A percentile compares a stretch with the other conserved stretches of the same genome.
Evolutionary conservation across 495 filamentous ascomycete species (phyloP).

Genomic region (Chaetomium fimeti): DNA sequence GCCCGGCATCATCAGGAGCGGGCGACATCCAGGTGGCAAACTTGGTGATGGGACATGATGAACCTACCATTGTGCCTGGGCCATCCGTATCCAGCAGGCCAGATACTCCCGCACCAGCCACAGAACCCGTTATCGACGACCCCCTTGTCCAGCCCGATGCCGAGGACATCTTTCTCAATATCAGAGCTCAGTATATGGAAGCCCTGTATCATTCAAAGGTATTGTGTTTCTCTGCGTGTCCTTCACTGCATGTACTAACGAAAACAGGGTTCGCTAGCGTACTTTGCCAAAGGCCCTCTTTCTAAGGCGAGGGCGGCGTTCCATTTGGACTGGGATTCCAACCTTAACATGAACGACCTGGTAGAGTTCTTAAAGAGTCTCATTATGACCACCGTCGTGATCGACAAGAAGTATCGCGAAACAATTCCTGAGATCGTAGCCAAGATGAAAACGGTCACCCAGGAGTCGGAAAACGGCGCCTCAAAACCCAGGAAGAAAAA

Average conservation of each 20-base stretch:
- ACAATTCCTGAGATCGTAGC: slow-evolving; percentile 66
- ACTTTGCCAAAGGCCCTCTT: slow-evolving; percentile 94
- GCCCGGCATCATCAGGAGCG: slow-evolving; percentile 10
- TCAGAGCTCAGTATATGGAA: slow-evolving; percentile 78
- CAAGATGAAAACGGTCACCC: slow-evolving; percentile 56
- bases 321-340: slow-evolving; percentile 55
- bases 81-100: background rate
- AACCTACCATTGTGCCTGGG: background rate
- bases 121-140: slow-evolving; percentile 30
- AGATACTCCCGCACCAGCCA: slow-evolving; percentile 8
- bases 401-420: slow-evolving; percentile 87
- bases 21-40: slow-evolving; percentile 10
- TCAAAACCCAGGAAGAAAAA: slow-evolving; percentile 57
- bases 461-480: slow-evolving; percentile 61
- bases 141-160: slow-evolving; percentile 51
- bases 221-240: background rate
- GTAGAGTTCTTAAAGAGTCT: slow-evolving; percentile 67
- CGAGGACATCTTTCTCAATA: slow-evolving; percentile 63
- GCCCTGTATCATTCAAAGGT: slow-evolving; percentile 89
- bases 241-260: slow-evolving; percentile 29
- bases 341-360: slow-evolving; percentile 58
- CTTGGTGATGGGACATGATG: background rate
- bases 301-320: slow-evolving; percentile 82
- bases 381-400: slow-evolving; percentile 66
- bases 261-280: slow-evolving; percentile 79